Conservation (phyloP, 768 basidiomycete species). For the Collybiopsis confluens region DNA sequence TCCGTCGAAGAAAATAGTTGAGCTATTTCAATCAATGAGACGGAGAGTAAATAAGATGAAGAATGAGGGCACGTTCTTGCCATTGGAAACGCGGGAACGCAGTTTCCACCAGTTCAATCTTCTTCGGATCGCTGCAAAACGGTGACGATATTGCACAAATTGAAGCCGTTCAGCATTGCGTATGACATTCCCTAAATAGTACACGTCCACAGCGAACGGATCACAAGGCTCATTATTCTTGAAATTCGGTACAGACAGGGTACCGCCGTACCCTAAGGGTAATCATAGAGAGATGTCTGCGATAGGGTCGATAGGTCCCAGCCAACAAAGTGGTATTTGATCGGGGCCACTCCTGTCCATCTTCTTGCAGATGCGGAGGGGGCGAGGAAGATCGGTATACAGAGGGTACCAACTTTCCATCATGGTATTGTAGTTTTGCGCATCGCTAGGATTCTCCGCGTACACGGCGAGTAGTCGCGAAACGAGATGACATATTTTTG, state of each 20-base stretch:
- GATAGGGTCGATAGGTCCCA: conserved; percentile 34
- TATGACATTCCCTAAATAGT: too few relatives aligned
- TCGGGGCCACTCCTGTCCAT: conserved; percentile 8
- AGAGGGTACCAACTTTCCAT: not conserved
- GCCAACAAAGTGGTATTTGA: conserved; percentile 34
- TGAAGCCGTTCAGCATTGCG: conserved; percentile 25
- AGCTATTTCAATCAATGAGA: not conserved
- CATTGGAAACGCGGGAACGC: too few relatives aligned
- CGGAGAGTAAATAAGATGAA: not conserved
- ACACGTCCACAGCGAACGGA: too few relatives aligned
- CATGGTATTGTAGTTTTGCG: conserved; percentile 2
- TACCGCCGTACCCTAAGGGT: too few relatives aligned
- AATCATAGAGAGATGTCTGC: too few relatives aligned
- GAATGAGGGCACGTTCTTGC: not conserved
- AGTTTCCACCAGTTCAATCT: conserved; percentile 15
- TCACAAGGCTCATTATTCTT: too few relatives aligned
- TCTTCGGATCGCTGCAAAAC: conserved; percentile 17
- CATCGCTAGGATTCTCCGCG: not conserved
- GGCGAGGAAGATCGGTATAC: not conserved
- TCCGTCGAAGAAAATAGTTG: not conserved
- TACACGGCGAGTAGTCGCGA: conserved; percentile 8
- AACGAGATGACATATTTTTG: conserved; percentile 17
- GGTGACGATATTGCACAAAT: conserved; percentile 25
- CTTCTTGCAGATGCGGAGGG: not conserved
- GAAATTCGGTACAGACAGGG: too few relatives aligned